phyloP scores from a whole-genome alignment of 1,139 yeast species.

The Geotrichum candidum region DNA sequence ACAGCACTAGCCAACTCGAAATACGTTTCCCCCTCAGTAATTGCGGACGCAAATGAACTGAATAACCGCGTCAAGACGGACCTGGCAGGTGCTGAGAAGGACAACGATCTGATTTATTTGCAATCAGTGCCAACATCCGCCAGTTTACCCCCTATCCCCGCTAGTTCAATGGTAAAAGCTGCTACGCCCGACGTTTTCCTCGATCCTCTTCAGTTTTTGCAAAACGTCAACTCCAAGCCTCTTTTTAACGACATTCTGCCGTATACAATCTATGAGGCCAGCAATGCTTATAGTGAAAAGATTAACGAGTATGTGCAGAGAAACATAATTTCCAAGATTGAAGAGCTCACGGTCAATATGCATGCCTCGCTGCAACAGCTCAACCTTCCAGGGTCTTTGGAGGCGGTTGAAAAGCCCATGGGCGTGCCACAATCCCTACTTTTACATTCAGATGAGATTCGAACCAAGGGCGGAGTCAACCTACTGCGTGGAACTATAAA shows the following conservation, averaged over 20 bases:
- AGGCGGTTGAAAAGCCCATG: conserved; percentile 57
- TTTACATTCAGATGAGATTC: conserved; percentile 51
- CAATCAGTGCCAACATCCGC: conserved; percentile 51
- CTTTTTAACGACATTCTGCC: conserved; percentile 62
- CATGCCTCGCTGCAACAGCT: conserved; percentile 32
- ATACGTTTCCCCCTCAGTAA: conserved; percentile 42
- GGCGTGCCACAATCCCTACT: conserved; percentile 54
- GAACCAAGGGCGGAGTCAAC: conserved; percentile 49
- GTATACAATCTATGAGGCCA: conserved; percentile 55
- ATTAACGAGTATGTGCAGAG: conserved; percentile 51
- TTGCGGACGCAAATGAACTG: conserved; percentile 47
- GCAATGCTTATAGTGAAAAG: conserved; percentile 64
- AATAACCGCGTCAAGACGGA: conserved; percentile 41
- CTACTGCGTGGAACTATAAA: conserved; percentile 42
- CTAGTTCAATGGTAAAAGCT: conserved; percentile 50
- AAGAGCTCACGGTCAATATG: conserved; percentile 45
- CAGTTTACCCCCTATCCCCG: conserved; percentile 42
- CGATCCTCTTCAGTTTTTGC: conserved; percentile 18
- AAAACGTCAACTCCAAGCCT: conserved; percentile 20
- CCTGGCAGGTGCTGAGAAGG: conserved; percentile 59
- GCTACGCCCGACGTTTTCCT: conserved; percentile 38
- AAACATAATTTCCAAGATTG: conserved; percentile 49
- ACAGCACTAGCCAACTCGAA: conserved; percentile 27
- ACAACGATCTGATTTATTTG: conserved; percentile 73
- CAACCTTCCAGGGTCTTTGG: conserved; percentile 56